Evolutionary conservation across 495 filamentous ascomycete species (phyloP).

Genomic region (Penicillium diatomitis): DNA sequence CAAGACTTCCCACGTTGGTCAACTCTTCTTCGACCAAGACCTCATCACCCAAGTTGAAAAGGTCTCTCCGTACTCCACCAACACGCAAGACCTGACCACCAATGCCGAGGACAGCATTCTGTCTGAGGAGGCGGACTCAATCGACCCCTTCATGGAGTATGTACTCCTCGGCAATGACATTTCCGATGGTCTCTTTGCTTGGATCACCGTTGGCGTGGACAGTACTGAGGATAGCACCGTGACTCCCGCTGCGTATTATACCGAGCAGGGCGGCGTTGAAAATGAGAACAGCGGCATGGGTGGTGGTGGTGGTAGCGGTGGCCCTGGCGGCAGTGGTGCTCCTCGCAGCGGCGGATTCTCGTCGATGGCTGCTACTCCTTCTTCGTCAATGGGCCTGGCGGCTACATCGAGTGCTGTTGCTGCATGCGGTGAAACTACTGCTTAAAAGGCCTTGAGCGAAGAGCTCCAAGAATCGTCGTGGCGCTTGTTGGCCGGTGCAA

Average conservation of each 20-base stretch:
- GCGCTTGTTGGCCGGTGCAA: no score
- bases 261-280: slow-evolving; percentile 27
- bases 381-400: no score
- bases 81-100: slow-evolving; percentile 37
- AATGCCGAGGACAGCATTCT: slow-evolving; percentile 47
- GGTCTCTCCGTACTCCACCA: slow-evolving; percentile 44
- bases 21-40: slow-evolving; percentile 53
- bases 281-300: slow-evolving; percentile 20
- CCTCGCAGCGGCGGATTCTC: slow-evolving; percentile 2
- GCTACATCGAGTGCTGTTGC: no score
- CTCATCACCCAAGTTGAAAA: slow-evolving; percentile 40
- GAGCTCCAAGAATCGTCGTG: no score
- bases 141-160: slow-evolving; percentile 51
- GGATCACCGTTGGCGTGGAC: slow-evolving; percentile 29
- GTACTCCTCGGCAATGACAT: slow-evolving; percentile 24
- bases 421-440: no score
- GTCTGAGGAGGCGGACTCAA: slow-evolving; percentile 36
- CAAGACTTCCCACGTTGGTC: slow-evolving; percentile 44
- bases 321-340: slow-evolving; percentile 3
- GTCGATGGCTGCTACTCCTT: no score
- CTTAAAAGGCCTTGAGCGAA: no score
- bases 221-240: slow-evolving; percentile 14
- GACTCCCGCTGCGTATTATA: slow-evolving; percentile 24
- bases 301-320: neutral
- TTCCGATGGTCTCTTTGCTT: slow-evolving; percentile 26